These are phyloP conservation scores for Fusarium ramigenum DNA, from an alignment of 2,329 filamentous ascomycete species.

Conservation along the genomic window DNA sequence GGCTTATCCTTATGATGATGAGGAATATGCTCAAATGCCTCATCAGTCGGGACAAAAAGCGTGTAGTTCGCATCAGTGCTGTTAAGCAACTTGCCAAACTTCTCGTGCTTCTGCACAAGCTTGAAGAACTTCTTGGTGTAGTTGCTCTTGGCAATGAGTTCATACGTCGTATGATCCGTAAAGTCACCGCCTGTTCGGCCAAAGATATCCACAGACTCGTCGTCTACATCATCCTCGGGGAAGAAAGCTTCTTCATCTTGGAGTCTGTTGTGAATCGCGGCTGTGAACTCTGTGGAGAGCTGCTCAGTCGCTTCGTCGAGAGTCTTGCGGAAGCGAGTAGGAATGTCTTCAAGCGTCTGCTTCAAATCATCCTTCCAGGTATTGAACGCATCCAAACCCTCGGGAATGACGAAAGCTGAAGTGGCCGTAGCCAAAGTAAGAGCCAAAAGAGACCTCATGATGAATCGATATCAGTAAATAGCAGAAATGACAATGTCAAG, in stretches of 20 bases:
- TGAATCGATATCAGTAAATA: not conserved
- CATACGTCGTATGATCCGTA: slow-evolving; percentile 78
- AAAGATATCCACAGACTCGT: not conserved
- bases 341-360: slow-evolving; percentile 11
- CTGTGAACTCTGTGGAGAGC: slow-evolving; percentile 14
- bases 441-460: slow-evolving; percentile 32
- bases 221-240: not conserved
- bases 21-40: slow-evolving; percentile 74
- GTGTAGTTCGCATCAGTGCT: slow-evolving; percentile 79
- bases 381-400: slow-evolving; percentile 3
- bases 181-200: slow-evolving; percentile 44
- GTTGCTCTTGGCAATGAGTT: slow-evolving; percentile 79
- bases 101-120: slow-evolving; percentile 76
- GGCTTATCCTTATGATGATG: slow-evolving; percentile 63
- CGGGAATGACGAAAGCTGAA: slow-evolving; percentile 34
- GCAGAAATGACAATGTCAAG: not conserved
- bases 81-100: slow-evolving; percentile 78
- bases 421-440: slow-evolving; percentile 35
- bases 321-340: slow-evolving; percentile 2
- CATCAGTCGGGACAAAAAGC: slow-evolving; percentile 81
- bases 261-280: slow-evolving; percentile 15
- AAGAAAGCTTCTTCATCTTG: slow-evolving; percentile 16
- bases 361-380: slow-evolving; percentile 16
- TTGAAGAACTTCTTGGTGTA: slow-evolving; percentile 80
- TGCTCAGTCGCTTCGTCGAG: slow-evolving; percentile 30